Conservation (phyloP, 164 flowering plant genomes). For the Piper longum region DNA sequence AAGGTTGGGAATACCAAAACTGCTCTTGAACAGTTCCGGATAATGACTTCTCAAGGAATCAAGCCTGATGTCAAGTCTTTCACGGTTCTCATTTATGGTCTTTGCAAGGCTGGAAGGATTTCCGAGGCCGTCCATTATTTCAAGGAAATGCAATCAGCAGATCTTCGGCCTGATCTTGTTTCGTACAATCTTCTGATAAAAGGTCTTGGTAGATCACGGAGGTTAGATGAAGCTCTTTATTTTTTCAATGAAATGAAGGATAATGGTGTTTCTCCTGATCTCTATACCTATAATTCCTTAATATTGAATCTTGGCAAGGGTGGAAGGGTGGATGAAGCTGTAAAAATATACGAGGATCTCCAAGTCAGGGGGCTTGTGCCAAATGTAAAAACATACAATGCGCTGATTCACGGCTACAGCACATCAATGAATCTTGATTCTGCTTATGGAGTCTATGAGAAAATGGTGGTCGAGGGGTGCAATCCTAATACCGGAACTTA, state of each 20-base stretch:
- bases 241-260: constrained; percentile 57
- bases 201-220: constrained; percentile 56
- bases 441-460: constrained; percentile 70
- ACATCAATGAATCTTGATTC: constrained; percentile 47
- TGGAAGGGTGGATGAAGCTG: constrained; percentile 73
- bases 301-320: constrained; percentile 63
- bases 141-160: constrained; percentile 43
- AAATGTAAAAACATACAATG: constrained; percentile 73
- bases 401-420: constrained; percentile 69
- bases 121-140: constrained; percentile 67
- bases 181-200: constrained; percentile 73
- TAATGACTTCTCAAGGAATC: constrained; percentile 65
- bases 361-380: constrained; percentile 55
- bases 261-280: constrained; percentile 53
- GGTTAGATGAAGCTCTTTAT: constrained; percentile 59
- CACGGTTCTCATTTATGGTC: constrained; percentile 65
- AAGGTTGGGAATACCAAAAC: constrained; percentile 60
- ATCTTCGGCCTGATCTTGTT: constrained; percentile 60
- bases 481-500: constrained; percentile 70
- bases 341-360: constrained; percentile 56
- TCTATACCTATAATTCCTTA: constrained; percentile 66
- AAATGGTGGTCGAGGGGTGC: constrained; percentile 81
- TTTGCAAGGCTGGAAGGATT: constrained; percentile 55
- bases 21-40: constrained; percentile 44
- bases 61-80: constrained; percentile 79